Percentiles rank a stretch among this genome's conserved stretches.
Evolutionary conservation across 768 basidiomycete genomes (phyloP).

Genomic region (Megacollybia marginata): DNA sequence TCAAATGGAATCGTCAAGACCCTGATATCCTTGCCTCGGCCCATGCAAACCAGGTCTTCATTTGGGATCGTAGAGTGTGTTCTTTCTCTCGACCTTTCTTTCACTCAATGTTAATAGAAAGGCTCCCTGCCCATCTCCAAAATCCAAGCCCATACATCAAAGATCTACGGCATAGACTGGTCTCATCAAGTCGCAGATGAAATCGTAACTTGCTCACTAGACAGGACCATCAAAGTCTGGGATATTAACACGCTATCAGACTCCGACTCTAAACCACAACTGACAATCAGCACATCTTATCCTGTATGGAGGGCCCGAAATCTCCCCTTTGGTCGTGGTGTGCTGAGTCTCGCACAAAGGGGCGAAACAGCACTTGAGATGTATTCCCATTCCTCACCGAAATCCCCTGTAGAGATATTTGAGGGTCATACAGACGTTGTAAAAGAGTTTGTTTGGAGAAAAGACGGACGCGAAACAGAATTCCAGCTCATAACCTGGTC

Average conservation of each 20-base stretch:
- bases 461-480: conserved; percentile 38
- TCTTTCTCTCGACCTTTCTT: neutral
- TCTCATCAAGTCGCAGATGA: conserved; percentile 66
- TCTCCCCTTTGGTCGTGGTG: conserved; percentile 85
- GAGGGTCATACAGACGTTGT: conserved; percentile 91
- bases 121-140: conserved; percentile 73
- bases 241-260: conserved; percentile 32
- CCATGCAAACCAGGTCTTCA: conserved; percentile 77
- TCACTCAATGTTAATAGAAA: conserved; percentile 48
- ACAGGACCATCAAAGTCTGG: conserved; percentile 91
- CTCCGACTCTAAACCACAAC: conserved; percentile 28
- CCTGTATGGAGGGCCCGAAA: conserved; percentile 94
- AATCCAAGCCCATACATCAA: conserved; percentile 78
- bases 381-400: conserved; percentile 41
- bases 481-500: conserved; percentile 67
- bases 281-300: conserved; percentile 64
- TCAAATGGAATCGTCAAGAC: conserved; percentile 94
- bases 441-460: conserved; percentile 97
- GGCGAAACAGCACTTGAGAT: conserved; percentile 81
- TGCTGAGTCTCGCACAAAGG: conserved; percentile 83
- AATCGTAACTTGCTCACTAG: conserved; percentile 90
- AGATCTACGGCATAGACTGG: conserved; percentile 99
- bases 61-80: conserved; percentile 90
- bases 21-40: conserved; percentile 84
- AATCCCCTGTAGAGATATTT: conserved; percentile 61